Percentiles rank a stretch among this genome's conserved stretches.
phyloP scores from a whole-genome alignment of 108 stramenopile species.

The Parmales sp. region DNA sequence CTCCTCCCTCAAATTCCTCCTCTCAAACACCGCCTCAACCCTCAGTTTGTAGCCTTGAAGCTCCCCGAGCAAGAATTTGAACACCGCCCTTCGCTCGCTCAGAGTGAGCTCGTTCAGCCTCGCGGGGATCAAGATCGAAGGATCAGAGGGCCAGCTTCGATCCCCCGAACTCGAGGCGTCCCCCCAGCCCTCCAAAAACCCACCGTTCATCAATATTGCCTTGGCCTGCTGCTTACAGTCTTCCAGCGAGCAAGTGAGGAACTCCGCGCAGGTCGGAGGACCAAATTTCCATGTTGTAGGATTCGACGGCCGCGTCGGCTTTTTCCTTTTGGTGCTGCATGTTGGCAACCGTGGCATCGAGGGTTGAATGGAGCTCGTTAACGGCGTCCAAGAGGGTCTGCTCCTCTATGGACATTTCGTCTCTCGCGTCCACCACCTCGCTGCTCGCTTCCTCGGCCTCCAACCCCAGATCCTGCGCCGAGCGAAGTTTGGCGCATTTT shows the following conservation, averaged over 20 bases:
- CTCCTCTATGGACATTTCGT: background rate
- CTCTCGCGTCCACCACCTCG: background rate
- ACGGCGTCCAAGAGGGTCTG: background rate
- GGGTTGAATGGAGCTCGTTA: background rate
- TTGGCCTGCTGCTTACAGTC: background rate
- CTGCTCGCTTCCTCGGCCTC: background rate
- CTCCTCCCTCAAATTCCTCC: too few relatives aligned
- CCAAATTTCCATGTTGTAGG: background rate
- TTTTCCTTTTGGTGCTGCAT: background rate
- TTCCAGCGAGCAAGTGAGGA: background rate
- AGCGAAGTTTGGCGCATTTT: too few relatives aligned
- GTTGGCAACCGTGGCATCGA: background rate
- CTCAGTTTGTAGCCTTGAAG: background rate
- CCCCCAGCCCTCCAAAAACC: background rate
- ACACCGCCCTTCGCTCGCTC: background rate
- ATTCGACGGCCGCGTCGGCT: background rate
- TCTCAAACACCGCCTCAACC: too few relatives aligned
- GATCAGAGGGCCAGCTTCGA: background rate
- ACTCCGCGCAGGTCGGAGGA: background rate
- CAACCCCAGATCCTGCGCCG: background rate
- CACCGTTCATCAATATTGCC: background rate
- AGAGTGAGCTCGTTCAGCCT: slow-evolving; percentile 10
- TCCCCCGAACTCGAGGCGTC: background rate
- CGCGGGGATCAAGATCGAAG: slow-evolving; percentile 1
- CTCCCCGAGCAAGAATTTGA: slow-evolving; percentile 1